Evolutionary conservation across 768 basidiomycete species (phyloP), one percentile per base, ranked within the genome.

Genomic region (Mycena chlorophos): DNA sequence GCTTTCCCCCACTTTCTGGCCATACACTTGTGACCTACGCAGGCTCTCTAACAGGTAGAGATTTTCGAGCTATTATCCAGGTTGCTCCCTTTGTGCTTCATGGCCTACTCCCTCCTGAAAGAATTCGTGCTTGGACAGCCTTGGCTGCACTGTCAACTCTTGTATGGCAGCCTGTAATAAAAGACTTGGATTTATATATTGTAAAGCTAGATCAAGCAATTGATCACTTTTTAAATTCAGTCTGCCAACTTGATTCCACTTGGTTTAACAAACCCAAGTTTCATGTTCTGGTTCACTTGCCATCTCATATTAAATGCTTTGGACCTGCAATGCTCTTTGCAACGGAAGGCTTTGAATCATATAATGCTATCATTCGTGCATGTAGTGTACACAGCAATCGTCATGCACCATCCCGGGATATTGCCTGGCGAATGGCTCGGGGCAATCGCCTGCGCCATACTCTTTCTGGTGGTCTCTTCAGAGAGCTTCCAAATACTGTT

Each of bases 181-280:
- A 54, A 0, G 55, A 77, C 34, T 49, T 76, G 2, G 60, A 73
- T 30, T 30, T 22, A 4, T 69, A 78, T 56, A 16, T 73, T n/a
- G 74, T 77, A 60, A 17, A 43, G 2, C 61, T 77, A 1, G 40
- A 65, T 27, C 19, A 51, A 3, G 66, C 64, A 26, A 77, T 79
- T 28, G 45, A 75, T 2, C 51, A 71, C 22, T 76, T 79, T 50
- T 68, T 79, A 2, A 40, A 58, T 4, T 63, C 64, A 17, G 69
- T 71, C 0, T 70, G 67, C 4, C 52, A 29, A 2, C 69, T 66
- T 66, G 70, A 66, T 5, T 54, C 52, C 22, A 62, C 39, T 12
- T 77, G 70, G 72, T 75, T 77, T 58, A 75, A 74, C 52, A 78
- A 79, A 56, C 69, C 74, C 1, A 79, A 78, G 53, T 76, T 78